Conservation (phyloP, 2,329 filamentous ascomycete species). For the Sporothrix curviconia region DNA sequence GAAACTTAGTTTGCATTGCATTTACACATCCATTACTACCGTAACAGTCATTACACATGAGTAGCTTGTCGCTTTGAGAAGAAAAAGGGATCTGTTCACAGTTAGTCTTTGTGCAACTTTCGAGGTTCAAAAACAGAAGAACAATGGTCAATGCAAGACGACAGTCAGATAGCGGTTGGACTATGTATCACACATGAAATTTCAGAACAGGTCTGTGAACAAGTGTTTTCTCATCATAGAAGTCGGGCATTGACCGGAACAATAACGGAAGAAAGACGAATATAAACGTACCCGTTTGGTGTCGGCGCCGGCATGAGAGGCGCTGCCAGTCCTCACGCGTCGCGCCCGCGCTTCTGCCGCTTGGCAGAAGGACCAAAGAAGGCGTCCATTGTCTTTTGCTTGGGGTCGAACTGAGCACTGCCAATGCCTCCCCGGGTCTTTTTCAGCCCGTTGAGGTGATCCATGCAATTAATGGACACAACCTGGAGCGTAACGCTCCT, state of each 20-base stretch:
- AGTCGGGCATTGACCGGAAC: conserved; percentile 17
- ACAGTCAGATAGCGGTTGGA: conserved; percentile 76
- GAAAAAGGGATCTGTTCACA: not conserved
- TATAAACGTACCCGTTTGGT: conserved; percentile 31
- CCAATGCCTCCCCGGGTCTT: conserved; percentile 79
- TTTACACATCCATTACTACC: not conserved
- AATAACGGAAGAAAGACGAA: conserved; percentile 15
- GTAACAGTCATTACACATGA: not conserved
- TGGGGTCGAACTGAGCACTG: conserved; percentile 66
- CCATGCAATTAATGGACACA: conserved; percentile 58
- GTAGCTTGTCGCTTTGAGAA: not conserved
- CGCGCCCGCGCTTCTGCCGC: conserved; percentile 35
- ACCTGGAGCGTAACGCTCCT: conserved; percentile 35
- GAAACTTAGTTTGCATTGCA: not conserved
- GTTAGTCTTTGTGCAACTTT: conserved; percentile 3
- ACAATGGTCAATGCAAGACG: conserved; percentile 2
- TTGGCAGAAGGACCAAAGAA: conserved; percentile 58
- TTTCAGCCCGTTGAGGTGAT: conserved; percentile 67
- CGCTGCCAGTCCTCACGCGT: conserved; percentile 17
- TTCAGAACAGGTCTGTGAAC: conserved; percentile 88
- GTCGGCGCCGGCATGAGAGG: conserved; percentile 1
- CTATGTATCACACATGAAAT: conserved; percentile 65
- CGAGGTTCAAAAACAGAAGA: not conserved
- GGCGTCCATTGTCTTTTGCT: conserved; percentile 66
- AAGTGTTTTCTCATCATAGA: conserved; percentile 63